These are phyloP conservation scores for Dendrocalamus latiflorus DNA, from an alignment of 202 grass and related monocot genomes.

Conservation along the genomic window DNA sequence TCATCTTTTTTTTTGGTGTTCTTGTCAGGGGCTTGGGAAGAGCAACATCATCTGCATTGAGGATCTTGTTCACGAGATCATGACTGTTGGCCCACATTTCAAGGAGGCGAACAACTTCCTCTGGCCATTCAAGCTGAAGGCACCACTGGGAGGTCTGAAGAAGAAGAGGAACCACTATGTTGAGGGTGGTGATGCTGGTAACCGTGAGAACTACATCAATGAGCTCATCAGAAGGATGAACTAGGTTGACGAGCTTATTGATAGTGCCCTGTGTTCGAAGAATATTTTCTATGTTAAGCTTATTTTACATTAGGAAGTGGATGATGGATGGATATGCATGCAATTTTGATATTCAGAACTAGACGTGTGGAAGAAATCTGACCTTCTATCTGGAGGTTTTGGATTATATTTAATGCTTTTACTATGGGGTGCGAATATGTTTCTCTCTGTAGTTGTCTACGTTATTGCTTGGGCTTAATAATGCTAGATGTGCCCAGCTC, in stretches of 20 bases:
- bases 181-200: conserved; percentile 79
- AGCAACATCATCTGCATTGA: conserved; percentile 71
- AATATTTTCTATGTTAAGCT: neutral
- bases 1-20: neutral
- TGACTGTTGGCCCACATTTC: conserved; percentile 75
- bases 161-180: conserved; percentile 93
- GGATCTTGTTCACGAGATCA: conserved; percentile 80
- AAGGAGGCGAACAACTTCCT: conserved; percentile 93
- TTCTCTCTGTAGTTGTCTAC: neutral
- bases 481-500: neutral
- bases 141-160: conserved; percentile 65
- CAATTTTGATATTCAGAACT: conserved; percentile 39
- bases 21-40: conserved; percentile 51
- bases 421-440: neutral
- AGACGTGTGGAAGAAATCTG: conserved; percentile 1
- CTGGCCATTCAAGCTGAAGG: conserved; percentile 82
- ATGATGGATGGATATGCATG: conserved; percentile 16
- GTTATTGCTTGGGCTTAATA: neutral
- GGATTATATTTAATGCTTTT: neutral
- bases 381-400: neutral
- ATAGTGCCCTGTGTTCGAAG: neutral
- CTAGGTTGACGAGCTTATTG: conserved; percentile 24
- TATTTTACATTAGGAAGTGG: conserved; percentile 31
- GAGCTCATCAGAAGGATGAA: conserved; percentile 86
- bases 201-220: conserved; percentile 83